Conservation (phyloP, 2,329 filamentous ascomycete species). For the Neofusicoccum ribis region DNA sequence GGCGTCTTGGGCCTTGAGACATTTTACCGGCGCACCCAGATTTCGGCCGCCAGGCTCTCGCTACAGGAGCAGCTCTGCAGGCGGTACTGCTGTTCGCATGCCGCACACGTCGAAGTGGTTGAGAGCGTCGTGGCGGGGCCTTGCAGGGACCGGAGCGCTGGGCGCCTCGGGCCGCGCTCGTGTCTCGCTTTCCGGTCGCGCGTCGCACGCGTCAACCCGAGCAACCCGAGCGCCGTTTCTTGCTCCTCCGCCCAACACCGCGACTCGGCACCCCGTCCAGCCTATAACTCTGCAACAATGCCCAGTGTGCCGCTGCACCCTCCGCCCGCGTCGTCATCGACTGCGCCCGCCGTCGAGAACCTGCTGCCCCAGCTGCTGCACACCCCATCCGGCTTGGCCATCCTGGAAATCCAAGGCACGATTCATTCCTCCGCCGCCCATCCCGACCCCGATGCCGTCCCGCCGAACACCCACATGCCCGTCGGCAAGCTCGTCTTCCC, state of each 20-base stretch:
- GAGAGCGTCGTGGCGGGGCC: not conserved
- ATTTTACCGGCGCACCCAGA: too few species aligned
- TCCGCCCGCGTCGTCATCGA: not conserved
- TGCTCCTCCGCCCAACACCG: not conserved
- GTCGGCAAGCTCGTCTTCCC: constrained; percentile 80
- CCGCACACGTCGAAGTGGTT: not conserved
- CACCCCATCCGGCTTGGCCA: constrained; percentile 83
- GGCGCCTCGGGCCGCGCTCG: not conserved
- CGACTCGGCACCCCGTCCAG: not conserved
- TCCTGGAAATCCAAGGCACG: constrained; percentile 89
- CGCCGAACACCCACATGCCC: constrained; percentile 38
- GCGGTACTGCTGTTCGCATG: too few species aligned
- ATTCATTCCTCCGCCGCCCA: constrained; percentile 60
- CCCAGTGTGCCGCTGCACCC: constrained; percentile 23
- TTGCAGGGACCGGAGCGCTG: not conserved
- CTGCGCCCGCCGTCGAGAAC: constrained; percentile 37
- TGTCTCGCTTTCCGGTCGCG: constrained; percentile 3
- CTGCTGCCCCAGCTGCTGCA: constrained; percentile 81
- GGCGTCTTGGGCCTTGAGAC: too few species aligned
- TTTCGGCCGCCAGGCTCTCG: too few species aligned
- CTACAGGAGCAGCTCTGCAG: too few species aligned
- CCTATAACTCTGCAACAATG: constrained; percentile 13
- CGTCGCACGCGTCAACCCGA: not conserved
- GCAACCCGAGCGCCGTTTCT: not conserved
- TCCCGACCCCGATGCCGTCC: constrained; percentile 8